A percentile compares a stretch with the other conserved stretches of the same genome.
These are phyloP conservation scores for Saxispiralis lemnorum DNA, from an alignment of 495 filamentous ascomycete species.

Conservation along the genomic window DNA sequence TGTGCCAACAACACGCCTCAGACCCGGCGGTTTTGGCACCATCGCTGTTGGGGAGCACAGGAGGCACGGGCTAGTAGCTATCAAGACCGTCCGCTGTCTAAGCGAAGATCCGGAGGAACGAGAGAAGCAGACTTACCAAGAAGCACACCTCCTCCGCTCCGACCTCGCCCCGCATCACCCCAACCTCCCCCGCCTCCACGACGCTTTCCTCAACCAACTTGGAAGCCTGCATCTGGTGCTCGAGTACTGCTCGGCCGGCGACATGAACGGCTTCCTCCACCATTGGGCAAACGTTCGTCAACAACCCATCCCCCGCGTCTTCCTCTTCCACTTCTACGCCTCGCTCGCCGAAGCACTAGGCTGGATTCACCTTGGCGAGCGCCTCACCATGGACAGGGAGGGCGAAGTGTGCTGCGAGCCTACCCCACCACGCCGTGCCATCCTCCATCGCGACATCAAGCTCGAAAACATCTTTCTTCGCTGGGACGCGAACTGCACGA, in stretches of 20 bases:
- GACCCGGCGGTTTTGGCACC: no score
- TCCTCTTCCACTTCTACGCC: conserved; percentile 5
- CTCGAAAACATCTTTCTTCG: conserved; percentile 88
- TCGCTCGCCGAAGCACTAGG: conserved; percentile 1
- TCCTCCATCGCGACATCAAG: conserved; percentile 90
- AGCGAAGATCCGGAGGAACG: no score
- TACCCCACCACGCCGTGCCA: conserved; percentile 19
- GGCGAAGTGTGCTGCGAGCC: background rate
- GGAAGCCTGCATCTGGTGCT: background rate
- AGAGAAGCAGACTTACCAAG: no score
- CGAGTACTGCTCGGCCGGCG: conserved; percentile 10
- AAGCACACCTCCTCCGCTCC: no score
- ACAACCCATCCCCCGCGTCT: background rate
- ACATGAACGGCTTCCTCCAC: background rate
- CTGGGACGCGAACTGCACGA: background rate
- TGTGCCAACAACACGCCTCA: no score
- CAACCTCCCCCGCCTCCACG: no score
- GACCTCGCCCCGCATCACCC: no score
- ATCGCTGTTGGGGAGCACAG: no score
- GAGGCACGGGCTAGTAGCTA: no score
- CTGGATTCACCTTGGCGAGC: conserved; percentile 4
- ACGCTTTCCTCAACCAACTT: no score
- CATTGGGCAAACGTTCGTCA: background rate
- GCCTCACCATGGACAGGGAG: background rate
- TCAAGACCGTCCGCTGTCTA: no score